Evolutionary conservation across 176 grass and related monocot genomes (phyloP).

Genomic region (Phragmites australis): DNA sequence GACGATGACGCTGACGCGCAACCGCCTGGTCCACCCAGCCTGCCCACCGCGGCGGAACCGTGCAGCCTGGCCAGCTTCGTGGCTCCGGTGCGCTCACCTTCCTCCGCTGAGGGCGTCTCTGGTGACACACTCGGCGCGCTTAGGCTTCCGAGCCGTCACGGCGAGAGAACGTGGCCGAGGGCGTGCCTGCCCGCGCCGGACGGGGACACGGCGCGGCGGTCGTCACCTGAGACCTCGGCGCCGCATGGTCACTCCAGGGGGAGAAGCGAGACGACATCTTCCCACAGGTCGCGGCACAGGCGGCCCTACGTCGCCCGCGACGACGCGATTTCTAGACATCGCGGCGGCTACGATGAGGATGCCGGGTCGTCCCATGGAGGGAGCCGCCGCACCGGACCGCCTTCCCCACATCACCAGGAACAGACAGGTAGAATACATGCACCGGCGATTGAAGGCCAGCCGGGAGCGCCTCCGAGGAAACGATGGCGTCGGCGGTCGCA

Average conservation of each 20-base stretch:
- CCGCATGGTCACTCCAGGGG: not conserved
- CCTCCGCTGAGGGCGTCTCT: not conserved
- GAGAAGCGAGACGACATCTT: not conserved
- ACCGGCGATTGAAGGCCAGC: too few relatives aligned
- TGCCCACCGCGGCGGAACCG: not conserved
- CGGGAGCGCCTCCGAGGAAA: too few relatives aligned
- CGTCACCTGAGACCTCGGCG: not conserved
- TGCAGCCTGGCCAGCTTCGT: not conserved
- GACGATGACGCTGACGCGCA: not conserved
- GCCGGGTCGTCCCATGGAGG: not conserved
- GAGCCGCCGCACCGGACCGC: not conserved
- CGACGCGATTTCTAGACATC: not conserved
- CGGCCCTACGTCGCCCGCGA: not conserved
- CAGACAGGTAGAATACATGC: not conserved
- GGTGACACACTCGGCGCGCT: not conserved
- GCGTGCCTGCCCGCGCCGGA: too few relatives aligned
- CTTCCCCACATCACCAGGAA: not conserved
- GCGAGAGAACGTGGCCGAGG: not conserved
- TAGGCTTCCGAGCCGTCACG: not conserved
- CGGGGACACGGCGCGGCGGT: not conserved
- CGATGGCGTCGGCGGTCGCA: not conserved
- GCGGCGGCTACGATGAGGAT: not conserved
- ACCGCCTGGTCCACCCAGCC: not conserved
- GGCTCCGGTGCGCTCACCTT: not conserved
- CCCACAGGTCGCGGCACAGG: not conserved